Conservation (phyloP, 2,329 filamentous ascomycete genomes). For the Cryphonectria carpinicola region DNA sequence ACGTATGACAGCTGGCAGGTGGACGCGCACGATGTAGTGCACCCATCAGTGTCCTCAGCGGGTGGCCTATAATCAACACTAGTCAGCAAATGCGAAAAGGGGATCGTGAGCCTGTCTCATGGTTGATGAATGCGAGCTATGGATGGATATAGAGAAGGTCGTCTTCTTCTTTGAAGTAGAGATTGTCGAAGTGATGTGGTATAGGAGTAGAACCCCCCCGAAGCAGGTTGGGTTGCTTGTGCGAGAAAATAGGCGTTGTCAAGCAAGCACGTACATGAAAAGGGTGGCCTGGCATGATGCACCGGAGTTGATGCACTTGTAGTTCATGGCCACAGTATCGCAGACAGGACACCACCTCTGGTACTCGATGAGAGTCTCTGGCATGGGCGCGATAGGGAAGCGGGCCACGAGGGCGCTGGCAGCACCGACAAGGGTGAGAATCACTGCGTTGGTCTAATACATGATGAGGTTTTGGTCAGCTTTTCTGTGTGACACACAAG, state of each 20-base stretch:
- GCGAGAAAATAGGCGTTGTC: neutral
- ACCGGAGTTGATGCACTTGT: constrained; percentile 17
- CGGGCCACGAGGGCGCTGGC: constrained; percentile 28
- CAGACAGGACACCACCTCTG: constrained; percentile 29
- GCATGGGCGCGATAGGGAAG: neutral
- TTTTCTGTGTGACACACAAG: neutral
- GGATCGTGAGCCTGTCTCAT: neutral
- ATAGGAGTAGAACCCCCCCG: neutral
- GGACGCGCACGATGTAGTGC: constrained; percentile 15
- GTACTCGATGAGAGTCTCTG: constrained; percentile 26
- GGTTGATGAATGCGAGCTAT: neutral
- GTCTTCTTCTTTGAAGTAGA: neutral
- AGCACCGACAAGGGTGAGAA: constrained; percentile 25
- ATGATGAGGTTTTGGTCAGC: neutral
- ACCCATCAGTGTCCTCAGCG: constrained; percentile 13
- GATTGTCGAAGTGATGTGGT: neutral
- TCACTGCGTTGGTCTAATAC: constrained; percentile 22
- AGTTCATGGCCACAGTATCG: constrained; percentile 27
- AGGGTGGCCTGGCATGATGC: constrained; percentile 21
- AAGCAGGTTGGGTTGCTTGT: neutral
- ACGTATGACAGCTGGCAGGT: constrained; percentile 26
- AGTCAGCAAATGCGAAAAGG: neutral
- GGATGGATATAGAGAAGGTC: neutral
- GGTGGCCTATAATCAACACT: neutral
- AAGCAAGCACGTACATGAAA: constrained; percentile 20